Evolutionary conservation across 1,284 basidiomycete genomes (phyloP).

Genomic region (Pseudozyma sp.): DNA sequence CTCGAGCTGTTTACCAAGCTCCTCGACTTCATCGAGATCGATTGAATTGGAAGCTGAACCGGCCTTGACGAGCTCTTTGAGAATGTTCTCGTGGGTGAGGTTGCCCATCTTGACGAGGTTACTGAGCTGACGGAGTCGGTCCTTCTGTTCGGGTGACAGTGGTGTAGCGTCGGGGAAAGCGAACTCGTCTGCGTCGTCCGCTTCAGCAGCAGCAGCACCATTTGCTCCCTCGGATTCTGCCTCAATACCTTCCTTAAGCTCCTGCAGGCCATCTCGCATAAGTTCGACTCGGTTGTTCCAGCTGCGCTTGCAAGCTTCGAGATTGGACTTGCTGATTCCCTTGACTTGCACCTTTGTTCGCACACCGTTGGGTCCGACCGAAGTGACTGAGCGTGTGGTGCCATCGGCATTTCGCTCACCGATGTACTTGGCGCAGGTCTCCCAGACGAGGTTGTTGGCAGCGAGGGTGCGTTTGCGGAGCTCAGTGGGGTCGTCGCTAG

Average conservation of each 20-base stretch:
- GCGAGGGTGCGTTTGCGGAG: conserved; percentile 36
- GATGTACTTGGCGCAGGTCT: conserved; percentile 49
- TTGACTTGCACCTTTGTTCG: conserved; percentile 46
- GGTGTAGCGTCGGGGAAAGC: conserved; percentile 40
- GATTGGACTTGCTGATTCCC: conserved; percentile 53
- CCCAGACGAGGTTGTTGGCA: conserved; percentile 52
- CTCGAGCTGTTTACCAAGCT: conserved; percentile 44
- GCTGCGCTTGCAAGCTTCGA: conserved; percentile 48
- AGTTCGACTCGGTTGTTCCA: conserved; percentile 52
- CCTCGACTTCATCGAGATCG: conserved; percentile 50
- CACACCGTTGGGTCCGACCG: conserved; percentile 37
- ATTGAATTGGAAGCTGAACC: conserved; percentile 6
- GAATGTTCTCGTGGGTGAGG: conserved; percentile 41
- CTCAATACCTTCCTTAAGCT: conserved; percentile 49
- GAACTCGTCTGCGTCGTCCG: conserved; percentile 34
- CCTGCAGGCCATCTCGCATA: conserved; percentile 53
- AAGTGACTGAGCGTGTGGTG: conserved; percentile 35
- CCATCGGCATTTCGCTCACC: conserved; percentile 37
- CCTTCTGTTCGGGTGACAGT: conserved; percentile 36
- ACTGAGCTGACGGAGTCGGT: conserved; percentile 39
- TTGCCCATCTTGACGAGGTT: conserved; percentile 55
- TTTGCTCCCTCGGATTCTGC: conserved; percentile 12
- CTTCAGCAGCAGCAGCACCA: conserved; percentile 7
- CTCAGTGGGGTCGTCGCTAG: conserved; percentile 20
- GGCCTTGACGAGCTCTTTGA: conserved; percentile 43